phyloP scores from a whole-genome alignment of 1,284 basidiomycete genomes.

The Ganoderma resinaceum region DNA sequence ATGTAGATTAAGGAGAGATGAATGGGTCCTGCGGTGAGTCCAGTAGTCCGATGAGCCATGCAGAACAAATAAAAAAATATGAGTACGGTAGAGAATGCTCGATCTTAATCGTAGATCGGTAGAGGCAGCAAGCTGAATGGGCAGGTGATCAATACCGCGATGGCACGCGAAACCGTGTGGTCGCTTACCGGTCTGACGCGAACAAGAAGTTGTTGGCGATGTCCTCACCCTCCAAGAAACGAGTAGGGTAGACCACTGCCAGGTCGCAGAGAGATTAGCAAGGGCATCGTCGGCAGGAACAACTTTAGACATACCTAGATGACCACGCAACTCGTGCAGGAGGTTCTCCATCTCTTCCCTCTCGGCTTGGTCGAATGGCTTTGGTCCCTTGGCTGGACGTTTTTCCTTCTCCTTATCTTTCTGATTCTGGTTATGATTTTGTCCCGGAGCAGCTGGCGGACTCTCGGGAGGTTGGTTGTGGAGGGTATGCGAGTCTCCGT shows the following conservation, averaged over 20 bases:
- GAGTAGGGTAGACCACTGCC: constrained; percentile 80
- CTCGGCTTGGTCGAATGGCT: constrained; percentile 84
- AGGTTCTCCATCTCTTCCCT: constrained; percentile 88
- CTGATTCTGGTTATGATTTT: constrained; percentile 41
- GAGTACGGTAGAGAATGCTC: background rate
- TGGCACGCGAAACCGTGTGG: background rate
- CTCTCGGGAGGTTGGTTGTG: constrained; percentile 25
- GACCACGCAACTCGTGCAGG: constrained; percentile 79
- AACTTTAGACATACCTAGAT: constrained; percentile 65
- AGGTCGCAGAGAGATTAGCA: background rate
- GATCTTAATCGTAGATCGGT: constrained; percentile 32
- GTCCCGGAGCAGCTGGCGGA: constrained; percentile 12
- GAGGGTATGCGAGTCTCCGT: constrained; percentile 24
- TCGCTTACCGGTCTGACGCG: constrained; percentile 78
- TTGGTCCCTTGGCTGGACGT: constrained; percentile 56
- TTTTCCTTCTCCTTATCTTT: constrained; percentile 45
- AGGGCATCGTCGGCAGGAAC: background rate
- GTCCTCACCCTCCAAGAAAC: constrained; percentile 89
- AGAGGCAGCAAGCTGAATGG: constrained; percentile 27
- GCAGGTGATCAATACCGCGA: background rate
- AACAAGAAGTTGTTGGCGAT: constrained; percentile 90
- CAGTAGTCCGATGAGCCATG: background rate
- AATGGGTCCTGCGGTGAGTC: background rate
- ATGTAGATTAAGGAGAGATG: constrained; percentile 2
- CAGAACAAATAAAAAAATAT: background rate